Conservation (phyloP, 139 green algal species). For the Chlamydomonas schloesseri region DNA sequence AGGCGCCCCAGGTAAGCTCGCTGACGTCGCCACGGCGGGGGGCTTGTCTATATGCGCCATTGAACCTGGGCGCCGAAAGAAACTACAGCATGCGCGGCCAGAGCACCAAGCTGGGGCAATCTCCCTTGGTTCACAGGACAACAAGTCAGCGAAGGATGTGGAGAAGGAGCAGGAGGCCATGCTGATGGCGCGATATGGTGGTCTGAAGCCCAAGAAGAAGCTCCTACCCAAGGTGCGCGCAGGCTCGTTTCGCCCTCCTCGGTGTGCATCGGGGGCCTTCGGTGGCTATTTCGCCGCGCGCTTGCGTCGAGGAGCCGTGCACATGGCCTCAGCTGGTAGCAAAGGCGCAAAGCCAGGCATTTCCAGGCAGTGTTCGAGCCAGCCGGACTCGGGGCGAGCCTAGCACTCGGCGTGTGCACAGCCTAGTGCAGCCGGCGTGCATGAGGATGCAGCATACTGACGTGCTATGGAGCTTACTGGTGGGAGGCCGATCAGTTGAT, state of each 20-base stretch:
- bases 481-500: too few species aligned
- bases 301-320: too few species aligned
- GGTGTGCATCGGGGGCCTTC: background rate
- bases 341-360: background rate
- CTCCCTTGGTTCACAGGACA: constrained; percentile 34
- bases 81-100: too few species aligned
- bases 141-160: constrained; percentile 60
- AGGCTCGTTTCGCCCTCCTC: background rate
- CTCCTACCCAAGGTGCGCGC: constrained; percentile 65
- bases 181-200: constrained; percentile 79
- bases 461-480: too few species aligned
- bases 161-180: constrained; percentile 77
- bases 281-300: background rate
- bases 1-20: too few species aligned
- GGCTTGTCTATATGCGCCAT: background rate
- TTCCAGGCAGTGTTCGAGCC: too few species aligned
- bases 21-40: too few species aligned
- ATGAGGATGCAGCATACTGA: too few species aligned
- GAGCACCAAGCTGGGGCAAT: too few species aligned
- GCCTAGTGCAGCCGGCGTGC: too few species aligned
- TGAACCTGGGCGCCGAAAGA: background rate
- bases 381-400: too few species aligned
- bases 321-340: background rate
- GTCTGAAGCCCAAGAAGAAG: constrained; percentile 84
- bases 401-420: too few species aligned